phyloP scores from a whole-genome alignment of 768 basidiomycete species.

The Boletus tomentosulus region DNA sequence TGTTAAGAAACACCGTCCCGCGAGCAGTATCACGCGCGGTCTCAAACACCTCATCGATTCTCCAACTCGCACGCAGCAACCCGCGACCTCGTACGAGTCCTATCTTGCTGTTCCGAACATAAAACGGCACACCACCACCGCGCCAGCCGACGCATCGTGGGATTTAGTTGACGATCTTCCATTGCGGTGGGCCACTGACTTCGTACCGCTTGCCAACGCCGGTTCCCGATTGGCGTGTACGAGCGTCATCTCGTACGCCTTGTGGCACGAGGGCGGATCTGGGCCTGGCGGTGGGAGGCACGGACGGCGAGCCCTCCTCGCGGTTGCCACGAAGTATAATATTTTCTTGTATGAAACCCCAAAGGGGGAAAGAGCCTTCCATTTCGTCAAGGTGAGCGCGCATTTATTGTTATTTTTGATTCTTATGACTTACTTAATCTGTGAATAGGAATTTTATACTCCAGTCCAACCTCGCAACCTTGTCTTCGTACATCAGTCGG shows the following conservation, averaged over 20 bases:
- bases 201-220: slow-evolving; percentile 66
- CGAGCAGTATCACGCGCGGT: slow-evolving; percentile 58
- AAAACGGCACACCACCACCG: slow-evolving; percentile 23
- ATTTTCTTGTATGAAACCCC: slow-evolving; percentile 80
- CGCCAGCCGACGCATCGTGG: slow-evolving; percentile 54
- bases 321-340: slow-evolving; percentile 69
- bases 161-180: slow-evolving; percentile 72
- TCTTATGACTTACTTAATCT: slow-evolving; percentile 1
- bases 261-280: slow-evolving; percentile 58
- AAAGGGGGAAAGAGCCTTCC: slow-evolving; percentile 76
- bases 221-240: slow-evolving; percentile 59
- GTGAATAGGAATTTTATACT: slow-evolving; percentile 75
- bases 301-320: slow-evolving; percentile 54
- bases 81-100: slow-evolving; percentile 23
- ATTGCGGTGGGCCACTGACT: slow-evolving; percentile 84
- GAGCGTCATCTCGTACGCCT: slow-evolving; percentile 61
- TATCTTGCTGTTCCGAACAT: slow-evolving; percentile 29
- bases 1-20: slow-evolving; percentile 45
- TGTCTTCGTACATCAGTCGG: slow-evolving; percentile 66
- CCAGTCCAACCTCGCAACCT: slow-evolving; percentile 65
- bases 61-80: slow-evolving; percentile 29
- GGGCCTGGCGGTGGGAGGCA: slow-evolving; percentile 40
- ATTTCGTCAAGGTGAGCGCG: slow-evolving; percentile 61
- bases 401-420: slow-evolving; percentile 20
- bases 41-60: slow-evolving; percentile 54